phyloP scores from a whole-genome alignment of 2,329 filamentous ascomycete genomes.

The Aspergillaceae sp. region DNA sequence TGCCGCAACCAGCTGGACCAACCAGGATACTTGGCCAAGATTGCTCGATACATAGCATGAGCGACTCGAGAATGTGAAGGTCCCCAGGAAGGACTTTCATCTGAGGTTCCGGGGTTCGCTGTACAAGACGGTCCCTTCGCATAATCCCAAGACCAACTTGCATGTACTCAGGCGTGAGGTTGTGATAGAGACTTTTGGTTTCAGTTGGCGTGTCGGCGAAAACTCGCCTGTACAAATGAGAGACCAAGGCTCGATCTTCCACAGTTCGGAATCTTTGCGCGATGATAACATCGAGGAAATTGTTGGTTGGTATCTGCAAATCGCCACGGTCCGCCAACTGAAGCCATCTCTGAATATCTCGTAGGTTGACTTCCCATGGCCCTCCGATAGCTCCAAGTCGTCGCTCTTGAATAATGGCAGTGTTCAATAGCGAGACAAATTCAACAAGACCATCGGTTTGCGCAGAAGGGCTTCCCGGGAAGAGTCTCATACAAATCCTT shows the following conservation, averaged over 20 bases:
- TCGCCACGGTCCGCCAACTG: constrained; percentile 57
- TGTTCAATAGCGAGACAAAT: constrained; percentile 74
- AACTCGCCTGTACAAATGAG: constrained; percentile 55
- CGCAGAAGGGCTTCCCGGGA: constrained; percentile 52
- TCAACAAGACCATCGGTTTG: constrained; percentile 61
- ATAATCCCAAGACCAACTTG: constrained; percentile 75
- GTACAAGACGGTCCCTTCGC: constrained; percentile 44
- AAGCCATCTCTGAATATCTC: constrained; percentile 83
- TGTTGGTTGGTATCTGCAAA: constrained; percentile 54
- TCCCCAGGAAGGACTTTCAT: constrained; percentile 30
- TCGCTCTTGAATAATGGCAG: constrained; percentile 53
- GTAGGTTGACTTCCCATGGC: constrained; percentile 93
- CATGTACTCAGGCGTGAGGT: constrained; percentile 54
- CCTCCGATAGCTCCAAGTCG: constrained; percentile 52
- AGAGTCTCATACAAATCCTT: constrained; percentile 71
- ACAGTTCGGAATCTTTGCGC: constrained; percentile 75
- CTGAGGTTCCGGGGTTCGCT: constrained; percentile 25
- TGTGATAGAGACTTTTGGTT: constrained; percentile 59
- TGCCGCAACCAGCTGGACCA: constrained; percentile 76
- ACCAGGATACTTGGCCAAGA: constrained; percentile 84
- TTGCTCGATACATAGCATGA: constrained; percentile 79
- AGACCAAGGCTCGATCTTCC: constrained; percentile 58
- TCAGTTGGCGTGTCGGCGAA: constrained; percentile 47
- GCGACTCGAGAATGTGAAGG: constrained; percentile 69
- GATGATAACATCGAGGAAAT: constrained; percentile 76